Conservation (phyloP, 306 rosid species). For the Luffa acutangula region DNA sequence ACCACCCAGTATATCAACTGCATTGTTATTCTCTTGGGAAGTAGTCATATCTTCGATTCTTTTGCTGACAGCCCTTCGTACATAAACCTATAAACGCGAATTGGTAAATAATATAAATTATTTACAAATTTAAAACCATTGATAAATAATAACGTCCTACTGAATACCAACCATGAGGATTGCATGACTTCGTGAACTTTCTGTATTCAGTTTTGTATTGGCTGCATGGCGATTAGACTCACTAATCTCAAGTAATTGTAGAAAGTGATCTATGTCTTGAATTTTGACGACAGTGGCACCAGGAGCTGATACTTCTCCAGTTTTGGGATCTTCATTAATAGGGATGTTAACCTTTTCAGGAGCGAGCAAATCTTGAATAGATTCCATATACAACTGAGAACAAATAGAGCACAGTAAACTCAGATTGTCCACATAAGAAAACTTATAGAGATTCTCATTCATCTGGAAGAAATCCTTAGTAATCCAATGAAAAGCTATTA, state of each 20-base stretch:
- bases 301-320: constrained; percentile 56
- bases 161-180: constrained; percentile 39
- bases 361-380: constrained; percentile 61
- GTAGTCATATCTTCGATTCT: constrained; percentile 16
- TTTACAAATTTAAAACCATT: not conserved
- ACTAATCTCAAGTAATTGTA: constrained; percentile 41
- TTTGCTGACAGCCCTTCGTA: constrained; percentile 39
- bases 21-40: constrained; percentile 21
- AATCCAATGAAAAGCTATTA: not conserved
- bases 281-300: constrained; percentile 49
- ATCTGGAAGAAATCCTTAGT: not conserved
- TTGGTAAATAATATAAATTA: not conserved
- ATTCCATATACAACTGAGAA: constrained; percentile 58
- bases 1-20: constrained; percentile 15
- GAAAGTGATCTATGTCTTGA: constrained; percentile 37
- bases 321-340: constrained; percentile 48
- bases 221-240: constrained; percentile 61
- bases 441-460: not conserved
- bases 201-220: constrained; percentile 55
- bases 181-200: constrained; percentile 65
- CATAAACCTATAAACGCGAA: constrained; percentile 26
- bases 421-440: not conserved
- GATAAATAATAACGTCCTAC: not conserved
- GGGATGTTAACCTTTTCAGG: constrained; percentile 49
- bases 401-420: not conserved